Base-by-base conservation (phyloP, 176 grass and related monocot genomes). In the Microstegium vimineum region DNA sequence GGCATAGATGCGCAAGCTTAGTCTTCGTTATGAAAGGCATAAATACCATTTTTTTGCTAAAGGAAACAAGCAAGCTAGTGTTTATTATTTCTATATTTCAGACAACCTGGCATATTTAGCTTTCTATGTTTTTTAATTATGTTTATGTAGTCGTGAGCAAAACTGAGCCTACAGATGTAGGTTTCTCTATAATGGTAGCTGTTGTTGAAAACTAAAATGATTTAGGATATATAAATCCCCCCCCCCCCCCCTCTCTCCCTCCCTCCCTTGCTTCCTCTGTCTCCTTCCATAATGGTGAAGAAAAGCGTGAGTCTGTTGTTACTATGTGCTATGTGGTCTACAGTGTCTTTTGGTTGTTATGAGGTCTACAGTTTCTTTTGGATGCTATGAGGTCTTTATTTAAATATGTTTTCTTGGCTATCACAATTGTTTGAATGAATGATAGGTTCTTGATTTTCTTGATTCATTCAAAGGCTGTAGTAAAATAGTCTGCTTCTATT, bases 21-120 rank as follows among this genome's bases (percentile, higher is more conserved):
- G 22, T 27, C 37, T 75, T 54, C 37, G 17, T 46, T 79, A 33
- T 72, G 9, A 66, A 73, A 74, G 22, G 20, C 7, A 57, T 27
- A 60, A 31, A 49, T 22, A 52, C 20, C 10, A 4, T 40, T 22
- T 62, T n/a, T 51, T 66, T 41, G 3, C 73, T 62, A 37, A 83
- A 79, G 35, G 77, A 83, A 79, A 26, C 10, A 36, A 85, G 61
- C 31, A 52, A 6, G 31, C 40, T 34, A 37, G 40, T 71, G 36
- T 49, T 80, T 65, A 32, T 22, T 71, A 52, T 42, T 85, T 75
- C 23, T 66, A 51, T 25, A 76, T 87, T 82, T 76, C 52, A 62
- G 30, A 23, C 10, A 69, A 69, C 49, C 59, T 81, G 25, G 34
- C 33, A 66, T 66, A 35, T 57, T 60, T 60, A 60, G 56, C 10